phyloP scores from a whole-genome alignment of 2,329 filamentous ascomycete genomes.

The Penicillium olsonii region DNA sequence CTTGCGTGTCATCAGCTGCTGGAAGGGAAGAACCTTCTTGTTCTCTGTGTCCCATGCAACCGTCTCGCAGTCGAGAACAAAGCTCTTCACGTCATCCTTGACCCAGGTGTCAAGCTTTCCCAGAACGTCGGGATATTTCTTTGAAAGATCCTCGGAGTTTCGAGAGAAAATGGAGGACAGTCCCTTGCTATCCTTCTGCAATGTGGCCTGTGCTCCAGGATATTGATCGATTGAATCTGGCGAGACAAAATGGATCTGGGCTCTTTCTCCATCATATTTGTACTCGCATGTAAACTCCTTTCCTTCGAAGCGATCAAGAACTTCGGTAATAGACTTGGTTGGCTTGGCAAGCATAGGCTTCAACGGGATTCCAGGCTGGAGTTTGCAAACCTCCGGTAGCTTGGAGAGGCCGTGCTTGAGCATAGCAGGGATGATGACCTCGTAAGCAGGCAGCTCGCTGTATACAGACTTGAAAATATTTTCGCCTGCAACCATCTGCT shows the following conservation, averaged over 20 bases:
- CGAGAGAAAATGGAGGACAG: slow-evolving; percentile 93
- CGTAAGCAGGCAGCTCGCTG: slow-evolving; percentile 91
- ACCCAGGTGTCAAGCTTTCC: slow-evolving; percentile 87
- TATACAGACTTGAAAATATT: slow-evolving; percentile 86
- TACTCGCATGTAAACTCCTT: slow-evolving; percentile 98
- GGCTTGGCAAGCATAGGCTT: slow-evolving; percentile 99
- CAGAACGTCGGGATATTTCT: slow-evolving; percentile 96
- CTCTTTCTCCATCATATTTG: slow-evolving; percentile 97
- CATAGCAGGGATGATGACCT: slow-evolving; percentile 89
- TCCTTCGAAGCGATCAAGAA: slow-evolving; percentile 91
- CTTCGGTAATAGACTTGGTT: slow-evolving; percentile 96
- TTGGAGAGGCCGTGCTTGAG: slow-evolving; percentile 82
- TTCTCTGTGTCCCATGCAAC: slow-evolving; percentile 94
- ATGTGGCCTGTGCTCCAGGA: slow-evolving; percentile 61
- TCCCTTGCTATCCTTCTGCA: slow-evolving; percentile 67
- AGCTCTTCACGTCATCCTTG: slow-evolving; percentile 84
- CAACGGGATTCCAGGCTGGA: slow-evolving; percentile 88
- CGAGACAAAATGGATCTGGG: slow-evolving; percentile 97
- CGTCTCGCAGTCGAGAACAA: slow-evolving; percentile 97
- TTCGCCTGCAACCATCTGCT: slow-evolving; percentile 81
- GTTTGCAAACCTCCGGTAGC: slow-evolving; percentile 79
- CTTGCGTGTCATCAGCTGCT: slow-evolving; percentile 97
- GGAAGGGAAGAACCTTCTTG: slow-evolving; percentile 96
- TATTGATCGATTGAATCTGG: slow-evolving; percentile 73
- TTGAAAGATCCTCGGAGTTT: slow-evolving; percentile 94